phyloP scores from a whole-genome alignment of 2,329 filamentous ascomycete genomes.

The Calonectria henricotiae region DNA sequence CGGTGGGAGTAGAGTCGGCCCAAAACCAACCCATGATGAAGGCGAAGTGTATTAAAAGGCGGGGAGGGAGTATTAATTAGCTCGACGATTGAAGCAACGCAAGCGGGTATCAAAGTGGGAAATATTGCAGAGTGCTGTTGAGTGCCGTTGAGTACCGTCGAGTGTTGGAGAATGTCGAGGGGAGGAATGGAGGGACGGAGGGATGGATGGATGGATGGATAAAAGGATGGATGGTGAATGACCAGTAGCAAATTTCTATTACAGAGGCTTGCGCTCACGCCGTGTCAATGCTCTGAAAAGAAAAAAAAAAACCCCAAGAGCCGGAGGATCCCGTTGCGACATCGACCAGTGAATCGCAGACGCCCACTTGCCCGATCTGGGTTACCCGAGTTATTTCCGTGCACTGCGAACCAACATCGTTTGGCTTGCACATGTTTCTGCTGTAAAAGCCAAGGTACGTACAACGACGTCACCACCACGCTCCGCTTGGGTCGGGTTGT shows the following conservation, averaged over 20 bases:
- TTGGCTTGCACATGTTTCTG: constrained; percentile 4
- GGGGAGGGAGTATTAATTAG: background rate
- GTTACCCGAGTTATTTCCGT: constrained; percentile 38
- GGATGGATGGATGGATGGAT: constrained; percentile 31
- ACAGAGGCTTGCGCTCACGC: constrained; percentile 14
- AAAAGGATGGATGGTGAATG: constrained; percentile 29
- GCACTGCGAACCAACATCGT: constrained; percentile 12
- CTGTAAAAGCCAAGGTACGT: constrained; percentile 7
- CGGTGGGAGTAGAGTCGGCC: constrained; percentile 67
- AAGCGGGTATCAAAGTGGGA: constrained; percentile 12
- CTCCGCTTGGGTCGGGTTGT: constrained; percentile 29
- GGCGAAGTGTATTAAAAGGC: background rate
- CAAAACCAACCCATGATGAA: constrained; percentile 76
- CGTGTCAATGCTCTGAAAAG: constrained; percentile 24
- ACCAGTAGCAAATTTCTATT: constrained; percentile 33
- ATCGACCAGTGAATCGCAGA: constrained; percentile 32
- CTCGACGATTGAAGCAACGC: background rate
- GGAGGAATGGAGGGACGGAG: constrained; percentile 1
- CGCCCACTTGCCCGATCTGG: constrained; percentile 21
- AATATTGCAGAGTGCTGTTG: background rate
- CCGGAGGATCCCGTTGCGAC: constrained; percentile 38
- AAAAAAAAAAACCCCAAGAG: constrained; percentile 28
- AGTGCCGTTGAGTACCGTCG: constrained; percentile 8
- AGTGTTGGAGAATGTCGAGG: constrained; percentile 19
- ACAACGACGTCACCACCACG: constrained; percentile 53